These are phyloP conservation scores for Plectosphaerella cucumerina DNA, from an alignment of 2,329 filamentous ascomycete species.

Conservation along the genomic window DNA sequence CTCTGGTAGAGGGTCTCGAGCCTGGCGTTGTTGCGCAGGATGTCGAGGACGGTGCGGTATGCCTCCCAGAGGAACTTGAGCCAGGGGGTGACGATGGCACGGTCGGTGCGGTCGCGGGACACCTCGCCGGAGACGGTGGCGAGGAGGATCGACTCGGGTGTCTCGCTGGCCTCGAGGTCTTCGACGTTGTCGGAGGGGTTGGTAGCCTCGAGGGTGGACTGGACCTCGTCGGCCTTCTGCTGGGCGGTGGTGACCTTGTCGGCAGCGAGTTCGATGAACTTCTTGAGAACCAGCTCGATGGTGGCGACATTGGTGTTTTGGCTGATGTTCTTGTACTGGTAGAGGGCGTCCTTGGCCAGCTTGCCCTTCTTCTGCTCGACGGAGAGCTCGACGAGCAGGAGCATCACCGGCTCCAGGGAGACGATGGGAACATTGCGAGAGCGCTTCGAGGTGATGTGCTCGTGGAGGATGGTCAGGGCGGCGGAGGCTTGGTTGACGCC, in stretches of 20 bases:
- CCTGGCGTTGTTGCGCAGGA: conserved; percentile 97
- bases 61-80: conserved; percentile 99
- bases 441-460: conserved; percentile 98
- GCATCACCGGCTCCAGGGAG: conserved; percentile 96
- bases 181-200: conserved; percentile 74
- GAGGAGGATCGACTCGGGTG: conserved; percentile 94
- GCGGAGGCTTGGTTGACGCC: conserved; percentile 91
- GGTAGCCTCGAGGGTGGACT: conserved; percentile 77
- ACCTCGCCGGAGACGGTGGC: conserved; percentile 98
- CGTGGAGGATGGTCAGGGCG: conserved; percentile 90
- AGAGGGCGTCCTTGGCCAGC: conserved; percentile 95
- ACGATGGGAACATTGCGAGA: conserved; percentile 96
- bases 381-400: conserved; percentile 92
- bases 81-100: conserved; percentile 97
- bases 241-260: conserved; percentile 95
- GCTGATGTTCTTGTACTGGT: conserved; percentile 99
- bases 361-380: conserved; percentile 98
- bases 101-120: conserved; percentile 93
- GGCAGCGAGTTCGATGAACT: conserved; percentile 95
- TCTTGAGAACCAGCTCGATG: conserved; percentile 96
- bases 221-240: conserved; percentile 91
- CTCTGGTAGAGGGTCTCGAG: conserved; percentile 98
- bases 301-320: conserved; percentile 98
- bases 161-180: conserved; percentile 95
- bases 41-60: conserved; percentile 96